These are phyloP conservation scores for Breynia disticha DNA, from an alignment of 441 rosid genomes.

Conservation along the genomic window DNA sequence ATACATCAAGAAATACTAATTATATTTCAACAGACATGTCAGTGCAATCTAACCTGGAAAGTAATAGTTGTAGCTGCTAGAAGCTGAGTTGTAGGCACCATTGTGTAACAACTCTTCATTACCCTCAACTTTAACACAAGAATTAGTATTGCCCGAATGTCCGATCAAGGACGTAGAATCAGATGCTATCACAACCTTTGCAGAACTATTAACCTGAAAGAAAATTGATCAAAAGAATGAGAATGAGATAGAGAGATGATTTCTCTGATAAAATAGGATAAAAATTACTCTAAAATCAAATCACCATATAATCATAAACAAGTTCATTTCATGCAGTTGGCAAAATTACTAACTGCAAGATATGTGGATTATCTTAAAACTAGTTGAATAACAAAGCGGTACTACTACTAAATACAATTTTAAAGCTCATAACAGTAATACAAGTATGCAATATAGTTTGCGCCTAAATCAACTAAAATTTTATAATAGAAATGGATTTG, in stretches of 20 bases:
- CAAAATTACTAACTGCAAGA: too few relatives aligned
- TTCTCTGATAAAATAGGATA: background rate
- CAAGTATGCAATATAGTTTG: too few relatives aligned
- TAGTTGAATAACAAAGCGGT: too few relatives aligned
- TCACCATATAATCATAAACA: too few relatives aligned
- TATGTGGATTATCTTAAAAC: too few relatives aligned
- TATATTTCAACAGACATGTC: background rate
- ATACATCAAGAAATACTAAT: background rate
- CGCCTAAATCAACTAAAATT: too few relatives aligned
- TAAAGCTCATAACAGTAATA: too few relatives aligned
- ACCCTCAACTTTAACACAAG: slow-evolving; percentile 20
- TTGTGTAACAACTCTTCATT: slow-evolving; percentile 21
- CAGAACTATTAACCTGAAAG: slow-evolving; percentile 20
- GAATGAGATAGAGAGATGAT: slow-evolving; percentile 5
- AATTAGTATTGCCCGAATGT: slow-evolving; percentile 15
- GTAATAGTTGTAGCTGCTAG: slow-evolving; percentile 30
- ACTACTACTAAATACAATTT: too few relatives aligned
- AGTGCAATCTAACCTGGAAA: slow-evolving; percentile 39
- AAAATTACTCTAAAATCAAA: background rate
- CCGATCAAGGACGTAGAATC: slow-evolving; percentile 15
- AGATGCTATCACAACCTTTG: slow-evolving; percentile 24
- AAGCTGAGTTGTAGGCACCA: slow-evolving; percentile 21
- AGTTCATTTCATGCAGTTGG: too few relatives aligned
- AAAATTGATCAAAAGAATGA: slow-evolving; percentile 1
- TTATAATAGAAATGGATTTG: too few relatives aligned